phyloP scores from a whole-genome alignment of 768 basidiomycete species.

The Pleurotus tuber-regium region DNA sequence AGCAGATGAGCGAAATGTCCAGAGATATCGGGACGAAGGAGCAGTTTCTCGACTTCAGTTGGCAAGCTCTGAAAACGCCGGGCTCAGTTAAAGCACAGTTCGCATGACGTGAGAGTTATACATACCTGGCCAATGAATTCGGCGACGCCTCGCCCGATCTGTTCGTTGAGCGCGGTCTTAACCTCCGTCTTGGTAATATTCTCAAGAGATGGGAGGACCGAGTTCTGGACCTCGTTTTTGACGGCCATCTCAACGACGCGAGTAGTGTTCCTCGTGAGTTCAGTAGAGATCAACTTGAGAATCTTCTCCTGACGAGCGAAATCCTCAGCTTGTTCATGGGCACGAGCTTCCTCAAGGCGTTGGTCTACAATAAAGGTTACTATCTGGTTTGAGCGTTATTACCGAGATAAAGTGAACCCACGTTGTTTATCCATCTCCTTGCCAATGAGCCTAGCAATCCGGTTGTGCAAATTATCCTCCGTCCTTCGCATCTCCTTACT shows the following conservation, averaged over 20 bases:
- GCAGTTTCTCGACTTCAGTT: slow-evolving; percentile 72
- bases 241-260: slow-evolving; percentile 88
- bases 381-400: too few relatives aligned
- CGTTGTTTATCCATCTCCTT: slow-evolving; percentile 92
- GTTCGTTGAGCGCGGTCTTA: slow-evolving; percentile 71
- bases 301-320: slow-evolving; percentile 87
- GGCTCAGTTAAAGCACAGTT: neutral
- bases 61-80: slow-evolving; percentile 59
- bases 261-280: slow-evolving; percentile 84
- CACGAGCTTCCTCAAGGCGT: slow-evolving; percentile 80
- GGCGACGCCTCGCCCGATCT: slow-evolving; percentile 70
- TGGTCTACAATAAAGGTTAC: slow-evolving; percentile 62
- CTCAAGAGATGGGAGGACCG: slow-evolving; percentile 80
- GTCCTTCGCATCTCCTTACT: slow-evolving; percentile 80
- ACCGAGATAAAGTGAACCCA: slow-evolving; percentile 35
- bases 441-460: slow-evolving; percentile 74
- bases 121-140: slow-evolving; percentile 74
- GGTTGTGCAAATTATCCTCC: slow-evolving; percentile 74
- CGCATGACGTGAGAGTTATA: slow-evolving; percentile 10
- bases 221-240: slow-evolving; percentile 80
- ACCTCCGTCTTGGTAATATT: slow-evolving; percentile 82
- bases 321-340: slow-evolving; percentile 75
- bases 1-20: slow-evolving; percentile 75
- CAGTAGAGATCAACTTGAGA: slow-evolving; percentile 82
- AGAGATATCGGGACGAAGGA: slow-evolving; percentile 74